Evolutionary conservation across 129 eudicot genomes (phyloP).

Genomic region (Centella asiatica): DNA sequence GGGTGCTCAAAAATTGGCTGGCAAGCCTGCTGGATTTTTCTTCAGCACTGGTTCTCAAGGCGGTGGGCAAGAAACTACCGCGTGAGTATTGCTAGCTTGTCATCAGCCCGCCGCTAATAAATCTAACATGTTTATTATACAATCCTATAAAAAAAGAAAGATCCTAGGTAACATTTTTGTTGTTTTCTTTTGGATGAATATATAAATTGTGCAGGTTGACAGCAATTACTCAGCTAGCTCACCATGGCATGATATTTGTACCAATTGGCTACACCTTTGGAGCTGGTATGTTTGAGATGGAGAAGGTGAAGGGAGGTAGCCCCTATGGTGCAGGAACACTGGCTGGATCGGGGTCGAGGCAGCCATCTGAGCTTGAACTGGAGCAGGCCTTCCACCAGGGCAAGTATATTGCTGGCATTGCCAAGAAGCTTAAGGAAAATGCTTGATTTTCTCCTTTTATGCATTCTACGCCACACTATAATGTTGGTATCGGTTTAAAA

Average conservation of each 20-base stretch:
- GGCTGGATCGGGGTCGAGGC: slow-evolving; percentile 88
- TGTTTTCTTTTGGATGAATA: neutral
- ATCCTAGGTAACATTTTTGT: too few species aligned
- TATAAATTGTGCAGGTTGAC: slow-evolving; percentile 45
- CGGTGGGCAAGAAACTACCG: slow-evolving; percentile 93
- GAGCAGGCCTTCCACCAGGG: slow-evolving; percentile 87
- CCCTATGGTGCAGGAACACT: slow-evolving; percentile 90
- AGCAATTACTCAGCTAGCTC: slow-evolving; percentile 74
- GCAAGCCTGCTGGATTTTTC: slow-evolving; percentile 90
- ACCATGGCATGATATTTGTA: slow-evolving; percentile 88
- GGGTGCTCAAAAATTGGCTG: slow-evolving; percentile 66
- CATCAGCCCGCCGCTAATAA: too few species aligned
- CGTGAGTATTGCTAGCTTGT: slow-evolving; percentile 43
- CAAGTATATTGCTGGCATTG: slow-evolving; percentile 53
- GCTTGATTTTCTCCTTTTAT: slow-evolving; percentile 17
- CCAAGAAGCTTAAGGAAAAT: slow-evolving; percentile 71
- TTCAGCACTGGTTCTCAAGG: slow-evolving; percentile 83
- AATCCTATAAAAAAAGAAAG: too few species aligned
- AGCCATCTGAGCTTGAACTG: slow-evolving; percentile 68
- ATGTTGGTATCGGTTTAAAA: too few species aligned
- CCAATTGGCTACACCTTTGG: slow-evolving; percentile 91
- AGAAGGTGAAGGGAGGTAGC: slow-evolving; percentile 75
- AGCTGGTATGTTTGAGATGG: slow-evolving; percentile 90
- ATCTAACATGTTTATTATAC: neutral
- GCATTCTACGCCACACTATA: neutral